Percentiles rank a stretch among this genome's conserved stretches.
Conservation (phyloP, 2,329 filamentous ascomycete species). For the Drechslerella stenobrocha region DNA sequence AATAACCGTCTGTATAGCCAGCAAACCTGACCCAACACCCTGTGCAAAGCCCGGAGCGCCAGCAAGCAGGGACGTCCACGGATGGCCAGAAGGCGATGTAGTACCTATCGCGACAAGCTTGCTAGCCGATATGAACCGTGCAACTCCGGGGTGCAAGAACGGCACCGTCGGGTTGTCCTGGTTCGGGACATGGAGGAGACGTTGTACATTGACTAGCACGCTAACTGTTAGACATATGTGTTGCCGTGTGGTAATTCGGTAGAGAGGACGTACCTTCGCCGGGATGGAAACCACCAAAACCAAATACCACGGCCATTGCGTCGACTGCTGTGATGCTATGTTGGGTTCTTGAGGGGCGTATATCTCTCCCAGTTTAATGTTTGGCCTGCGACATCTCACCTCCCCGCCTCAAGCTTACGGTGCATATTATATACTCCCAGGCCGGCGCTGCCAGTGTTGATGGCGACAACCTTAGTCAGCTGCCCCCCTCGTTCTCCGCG, state of each 20-base stretch:
- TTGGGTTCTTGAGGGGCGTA: too few species aligned
- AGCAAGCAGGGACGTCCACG: constrained; percentile 80
- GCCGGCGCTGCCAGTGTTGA: too few species aligned
- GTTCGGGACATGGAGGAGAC: constrained; percentile 63
- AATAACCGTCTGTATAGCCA: constrained; percentile 67
- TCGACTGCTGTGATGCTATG: too few species aligned
- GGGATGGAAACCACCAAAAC: constrained; percentile 20
- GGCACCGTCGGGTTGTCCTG: constrained; percentile 68
- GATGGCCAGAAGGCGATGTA: constrained; percentile 66
- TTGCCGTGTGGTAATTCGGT: constrained; percentile 4
- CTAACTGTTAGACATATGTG: constrained; percentile 17
- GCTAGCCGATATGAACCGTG: constrained; percentile 64
- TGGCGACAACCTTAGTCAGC: too few species aligned
- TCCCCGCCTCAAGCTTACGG: too few species aligned
- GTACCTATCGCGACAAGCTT: constrained; percentile 74
- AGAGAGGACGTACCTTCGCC: constrained; percentile 9
- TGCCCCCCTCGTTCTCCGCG: too few species aligned
- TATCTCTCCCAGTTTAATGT: too few species aligned
- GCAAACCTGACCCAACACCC: constrained; percentile 65
- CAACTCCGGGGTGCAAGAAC: constrained; percentile 66
- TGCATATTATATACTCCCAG: too few species aligned
- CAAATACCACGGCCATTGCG: too few species aligned
- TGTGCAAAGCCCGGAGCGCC: constrained; percentile 70
- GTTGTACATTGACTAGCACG: constrained; percentile 61
- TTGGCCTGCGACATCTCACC: too few species aligned